Conservation (phyloP, 768 basidiomycete species). For the Leccinum sublutescens region DNA sequence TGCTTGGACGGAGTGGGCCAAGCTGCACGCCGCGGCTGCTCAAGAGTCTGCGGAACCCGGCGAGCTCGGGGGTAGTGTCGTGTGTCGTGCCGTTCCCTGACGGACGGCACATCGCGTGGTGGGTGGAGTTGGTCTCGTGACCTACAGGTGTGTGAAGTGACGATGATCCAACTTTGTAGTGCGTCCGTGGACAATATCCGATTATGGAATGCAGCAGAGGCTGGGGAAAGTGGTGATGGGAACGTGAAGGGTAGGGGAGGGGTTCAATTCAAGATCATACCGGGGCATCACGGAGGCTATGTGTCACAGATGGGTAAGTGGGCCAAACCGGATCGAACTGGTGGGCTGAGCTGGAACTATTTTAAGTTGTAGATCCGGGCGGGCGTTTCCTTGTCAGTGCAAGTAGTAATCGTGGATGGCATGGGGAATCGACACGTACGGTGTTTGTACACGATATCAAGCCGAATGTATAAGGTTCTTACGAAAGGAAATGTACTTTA, state of each 20-base stretch:
- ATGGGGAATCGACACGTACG: conserved; percentile 85
- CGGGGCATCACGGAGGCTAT: conserved; percentile 93
- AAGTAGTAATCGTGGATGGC: conserved; percentile 93
- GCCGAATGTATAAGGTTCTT: conserved; percentile 34
- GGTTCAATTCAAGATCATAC: conserved; percentile 90
- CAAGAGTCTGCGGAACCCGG: conserved; percentile 81
- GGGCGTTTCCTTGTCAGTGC: conserved; percentile 86
- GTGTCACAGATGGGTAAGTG: conserved; percentile 89
- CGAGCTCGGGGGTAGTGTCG: conserved; percentile 88
- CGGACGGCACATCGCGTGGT: conserved; percentile 90
- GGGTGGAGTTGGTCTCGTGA: conserved; percentile 28
- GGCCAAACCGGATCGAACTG: conserved; percentile 12
- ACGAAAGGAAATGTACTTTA: conserved; percentile 33
- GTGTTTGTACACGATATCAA: conserved; percentile 92
- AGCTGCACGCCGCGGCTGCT: conserved; percentile 69
- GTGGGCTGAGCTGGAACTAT: conserved; percentile 25
- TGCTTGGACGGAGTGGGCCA: conserved; percentile 62
- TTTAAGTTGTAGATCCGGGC: conserved; percentile 79
- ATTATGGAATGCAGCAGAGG: conserved; percentile 87
- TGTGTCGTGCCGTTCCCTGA: conserved; percentile 92
- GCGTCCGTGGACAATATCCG: conserved; percentile 93
- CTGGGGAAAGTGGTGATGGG: conserved; percentile 64
- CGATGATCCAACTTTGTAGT: conserved; percentile 39
- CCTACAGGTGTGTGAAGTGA: conserved; percentile 14
- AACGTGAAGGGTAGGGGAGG: conserved; percentile 61